Evolutionary conservation across 306 rosid genomes (phyloP).

Genomic region (Vigna reflexopilosa): DNA sequence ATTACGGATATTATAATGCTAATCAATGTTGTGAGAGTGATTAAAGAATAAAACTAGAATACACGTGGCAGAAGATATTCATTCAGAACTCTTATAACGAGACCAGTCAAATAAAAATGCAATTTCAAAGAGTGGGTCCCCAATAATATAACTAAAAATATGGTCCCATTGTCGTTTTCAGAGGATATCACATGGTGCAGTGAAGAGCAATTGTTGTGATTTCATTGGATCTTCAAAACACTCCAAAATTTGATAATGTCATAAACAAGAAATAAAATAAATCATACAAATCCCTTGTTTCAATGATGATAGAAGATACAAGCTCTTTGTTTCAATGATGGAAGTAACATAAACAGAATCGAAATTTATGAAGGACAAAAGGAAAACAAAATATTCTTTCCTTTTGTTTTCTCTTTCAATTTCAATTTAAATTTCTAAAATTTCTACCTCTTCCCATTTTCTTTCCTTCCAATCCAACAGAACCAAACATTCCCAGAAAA

Average conservation of each 20-base stretch:
- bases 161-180: neutral
- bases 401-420: neutral
- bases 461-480: neutral
- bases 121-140: neutral
- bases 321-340: neutral
- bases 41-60: too few relatives aligned
- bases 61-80: too few relatives aligned
- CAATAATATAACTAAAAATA: neutral
- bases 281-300: conserved; percentile 1
- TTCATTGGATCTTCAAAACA: neutral
- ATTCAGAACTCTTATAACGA: neutral
- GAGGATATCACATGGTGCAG: conserved; percentile 18
- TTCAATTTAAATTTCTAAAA: neutral
- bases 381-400: neutral
- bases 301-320: neutral
- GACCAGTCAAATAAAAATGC: neutral
- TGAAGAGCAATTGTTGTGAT: neutral
- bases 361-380: neutral
- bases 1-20: too few relatives aligned
- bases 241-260: neutral
- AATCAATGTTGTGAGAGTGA: neutral
- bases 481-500: conserved; percentile 10
- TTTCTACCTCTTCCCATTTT: neutral
- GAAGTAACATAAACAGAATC: neutral
- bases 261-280: neutral